Base-by-base conservation (phyloP, 768 basidiomycete genomes). In the Amanita pallidorosea region DNA sequence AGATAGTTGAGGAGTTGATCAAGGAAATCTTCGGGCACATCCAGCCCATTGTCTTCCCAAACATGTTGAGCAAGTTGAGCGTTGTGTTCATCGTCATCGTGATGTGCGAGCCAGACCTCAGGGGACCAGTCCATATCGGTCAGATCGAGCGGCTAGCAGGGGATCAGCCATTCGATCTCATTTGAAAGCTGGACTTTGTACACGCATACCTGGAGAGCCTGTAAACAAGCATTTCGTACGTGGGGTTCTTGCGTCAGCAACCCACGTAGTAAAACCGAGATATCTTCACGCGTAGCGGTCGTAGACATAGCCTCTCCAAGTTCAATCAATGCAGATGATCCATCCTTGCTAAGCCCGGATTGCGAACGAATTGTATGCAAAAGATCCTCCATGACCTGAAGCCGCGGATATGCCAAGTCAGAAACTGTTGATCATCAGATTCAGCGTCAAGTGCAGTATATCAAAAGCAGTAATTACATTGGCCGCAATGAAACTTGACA, bases 11-110 rank as follows among this genome's bases (percentile, higher is more conserved):
- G 60, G 11, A 98, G 67, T 41, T 73, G 71, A 0, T 64, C 60
- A 0, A 90, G 63, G 65, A 80, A 77, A 5, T 64, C 63, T 55
- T 91, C 88, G 0, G 86, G 79, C 8, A 94, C 79, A 58, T 96
- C 91, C 34, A 97, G 65, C 4, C 90, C 94, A 55, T 98, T 98
- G 55, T 97, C 96, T 49, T 96, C 95, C 94, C 94, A 98, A 8
- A 89, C 67, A 54, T 83, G 80, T 20, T 70, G 68, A 13, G 94
- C 93, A 36, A 97, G 69, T 45, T 85, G 73, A 0, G 81, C 81
- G 57, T 94, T 97, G 60, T 94, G 90, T 58, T 92, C 90, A 47
- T 80, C 82, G 7, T 75, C 71, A 53, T 98, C 96, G 57, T 97
- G 91, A 48, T 78, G 83, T 4, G 87, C 87, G 35, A 97, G 74